Base-by-base conservation (phyloP, 495 filamentous ascomycete species). In the Lophiotrema nucula region DNA sequence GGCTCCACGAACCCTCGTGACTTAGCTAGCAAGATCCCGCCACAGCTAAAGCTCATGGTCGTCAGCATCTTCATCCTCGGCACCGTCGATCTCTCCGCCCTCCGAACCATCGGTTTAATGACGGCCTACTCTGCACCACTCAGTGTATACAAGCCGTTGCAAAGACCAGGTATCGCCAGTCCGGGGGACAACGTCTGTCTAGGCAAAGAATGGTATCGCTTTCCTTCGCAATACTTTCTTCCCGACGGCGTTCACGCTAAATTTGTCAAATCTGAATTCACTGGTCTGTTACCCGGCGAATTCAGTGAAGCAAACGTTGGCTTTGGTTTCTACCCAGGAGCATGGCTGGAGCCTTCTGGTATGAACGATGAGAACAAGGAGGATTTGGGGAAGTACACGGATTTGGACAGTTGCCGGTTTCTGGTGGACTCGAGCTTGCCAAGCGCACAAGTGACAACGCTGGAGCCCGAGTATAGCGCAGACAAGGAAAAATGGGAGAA, bases 161-260 rank as follows among this genome's bases (percentile, higher is more conserved):
- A 83, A 41, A 58, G 71, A 18, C 64, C 69, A 21, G 78, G 74
- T 16, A 52, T 85, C 4, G 75, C 76, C 6, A 69, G 75, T 2
- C 67, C 70, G 2, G 85, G 83, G n/a, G 85, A 85, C 41, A 83
- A 76, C 24, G 82, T 99, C 3, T 99, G 95, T 72, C 80, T 96
- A 43, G 92, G 88, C 38, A 97, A 97, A 70, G 95, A 99, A 70
- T 99, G 95, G 95, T 97, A 99, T 69, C 88, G 95, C 44, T 99
- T 95, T 67, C 95, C 95, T 11, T 91, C 88, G 13, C 92, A 89
- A 3, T 97, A 92, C 73, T 89, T 92, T 69, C 77, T 99, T 0
- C 95, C 95, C 0, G 70, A 83, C 5, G 78, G 79, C 41, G 86
- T 91, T 79, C 81, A 80, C 38, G 88, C 88, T 55, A 95, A 89